phyloP scores from a whole-genome alignment of 306 rosid genomes.

The Castanospermum australe region DNA sequence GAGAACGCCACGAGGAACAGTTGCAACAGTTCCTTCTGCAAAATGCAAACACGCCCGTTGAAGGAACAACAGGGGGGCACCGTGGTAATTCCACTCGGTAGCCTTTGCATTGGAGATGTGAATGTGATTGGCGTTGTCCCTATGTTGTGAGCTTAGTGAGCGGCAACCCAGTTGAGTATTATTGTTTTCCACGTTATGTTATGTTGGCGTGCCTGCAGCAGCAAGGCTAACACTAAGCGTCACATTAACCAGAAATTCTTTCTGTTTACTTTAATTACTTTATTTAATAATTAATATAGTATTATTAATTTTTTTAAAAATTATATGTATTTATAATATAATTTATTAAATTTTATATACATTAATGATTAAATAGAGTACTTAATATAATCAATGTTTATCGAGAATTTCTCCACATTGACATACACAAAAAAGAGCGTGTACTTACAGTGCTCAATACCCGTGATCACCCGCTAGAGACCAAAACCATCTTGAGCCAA shows the following conservation, averaged over 20 bases:
- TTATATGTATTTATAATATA: too few relatives aligned
- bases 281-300: too few relatives aligned
- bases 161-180: neutral
- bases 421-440: neutral
- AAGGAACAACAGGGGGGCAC: neutral
- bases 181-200: conserved; percentile 3
- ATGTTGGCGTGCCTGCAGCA: neutral
- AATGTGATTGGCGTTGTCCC: neutral
- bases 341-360: too few relatives aligned
- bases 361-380: too few relatives aligned
- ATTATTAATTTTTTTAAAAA: too few relatives aligned
- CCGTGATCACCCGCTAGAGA: neutral
- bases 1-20: neutral
- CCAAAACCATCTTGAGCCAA: neutral
- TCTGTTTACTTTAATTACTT: too few relatives aligned
- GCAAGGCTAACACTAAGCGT: neutral
- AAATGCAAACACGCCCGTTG: neutral
- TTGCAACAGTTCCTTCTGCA: conserved; percentile 12
- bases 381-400: too few relatives aligned
- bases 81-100: neutral
- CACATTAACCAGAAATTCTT: neutral
- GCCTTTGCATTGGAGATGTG: neutral
- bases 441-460: neutral
- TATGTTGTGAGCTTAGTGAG: neutral
- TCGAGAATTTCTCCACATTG: too few relatives aligned